These are phyloP conservation scores for Talaromyces islandicus DNA, from an alignment of 2,329 filamentous ascomycete genomes.

Conservation along the genomic window DNA sequence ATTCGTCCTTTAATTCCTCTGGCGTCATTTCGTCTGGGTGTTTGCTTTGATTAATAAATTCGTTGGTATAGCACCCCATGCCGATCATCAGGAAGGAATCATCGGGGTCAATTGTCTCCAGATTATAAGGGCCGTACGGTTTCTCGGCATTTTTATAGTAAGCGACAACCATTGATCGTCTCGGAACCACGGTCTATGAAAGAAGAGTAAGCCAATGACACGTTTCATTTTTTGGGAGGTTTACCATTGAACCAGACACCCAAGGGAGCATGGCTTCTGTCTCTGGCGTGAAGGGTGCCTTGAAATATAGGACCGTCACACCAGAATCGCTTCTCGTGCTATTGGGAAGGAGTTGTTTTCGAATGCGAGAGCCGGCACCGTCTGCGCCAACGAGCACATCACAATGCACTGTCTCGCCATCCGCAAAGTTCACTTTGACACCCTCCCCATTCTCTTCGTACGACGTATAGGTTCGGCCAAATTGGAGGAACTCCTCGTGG, in stretches of 20 bases:
- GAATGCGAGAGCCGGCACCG: constrained; percentile 29
- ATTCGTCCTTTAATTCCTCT: background rate
- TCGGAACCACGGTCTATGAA: background rate
- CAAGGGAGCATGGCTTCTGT: constrained; percentile 10
- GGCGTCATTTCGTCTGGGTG: background rate
- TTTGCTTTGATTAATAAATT: background rate
- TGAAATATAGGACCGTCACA: constrained; percentile 35
- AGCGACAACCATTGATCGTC: background rate
- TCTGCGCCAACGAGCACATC: constrained; percentile 36
- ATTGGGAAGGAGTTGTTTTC: constrained; percentile 32
- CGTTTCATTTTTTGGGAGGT: background rate
- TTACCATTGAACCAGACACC: background rate
- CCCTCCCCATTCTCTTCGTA: constrained; percentile 2
- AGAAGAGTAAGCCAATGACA: background rate
- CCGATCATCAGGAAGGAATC: background rate
- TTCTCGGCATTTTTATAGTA: background rate
- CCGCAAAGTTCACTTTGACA: constrained; percentile 25
- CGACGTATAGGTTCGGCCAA: background rate
- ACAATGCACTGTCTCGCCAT: constrained; percentile 26
- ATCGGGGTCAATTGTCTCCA: background rate
- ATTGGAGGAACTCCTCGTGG: background rate
- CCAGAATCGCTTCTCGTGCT: constrained; percentile 32
- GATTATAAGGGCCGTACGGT: background rate
- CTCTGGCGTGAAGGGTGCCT: constrained; percentile 22
- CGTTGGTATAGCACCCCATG: background rate